Evolutionary conservation across 768 basidiomycete genomes (phyloP), one percentile per base, ranked within the genome.

Genomic region (Pleurotus sapidus): DNA sequence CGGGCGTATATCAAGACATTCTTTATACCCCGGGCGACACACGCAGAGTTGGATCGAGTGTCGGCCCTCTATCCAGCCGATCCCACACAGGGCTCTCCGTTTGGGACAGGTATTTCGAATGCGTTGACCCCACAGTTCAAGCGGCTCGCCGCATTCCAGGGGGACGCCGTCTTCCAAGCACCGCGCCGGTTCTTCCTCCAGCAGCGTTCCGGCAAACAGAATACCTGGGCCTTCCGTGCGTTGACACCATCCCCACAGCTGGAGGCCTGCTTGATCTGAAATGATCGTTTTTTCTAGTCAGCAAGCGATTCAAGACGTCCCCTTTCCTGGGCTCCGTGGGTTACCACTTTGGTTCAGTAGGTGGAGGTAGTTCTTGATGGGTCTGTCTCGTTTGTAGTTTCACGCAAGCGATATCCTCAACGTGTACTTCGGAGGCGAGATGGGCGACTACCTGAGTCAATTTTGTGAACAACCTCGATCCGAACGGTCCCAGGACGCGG

Each of bases 41-140:
- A 65, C 18, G 55, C 59, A 4, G 65, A 74, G 48, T 18, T 77
- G 3, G 60, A 68, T 15, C 56, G 62, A 9, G 43, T 81, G n/a
- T 53, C 68, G 7, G 24, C 60, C 7, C 58, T 69, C 15, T 82
- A 81, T 58, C 75, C 82, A 0, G 54, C 64, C 0, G 73, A 79
- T 48, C 63, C 72, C 1, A 65, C 69, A 0, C 63, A 74, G 51
- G 84, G 84, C n/a, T 84, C 82, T 0, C 84, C 84, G 0, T 86
- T 77, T 59, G 72, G 72, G 55, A 85, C 84, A 0, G 74, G 77
- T 0, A 23, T 63, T 38, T 57, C 72, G 17, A 81, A 84, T 57
- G 71, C 72, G 0, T 57, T 79, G 4, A 73, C 76, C 2, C 76
- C 79, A 0, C 74, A 84, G 56, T 83, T 72, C 67, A 84, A 85